These are phyloP conservation scores for Kodamaea sp. DNA, from an alignment of 1,139 yeast species.

Conservation along the genomic window DNA sequence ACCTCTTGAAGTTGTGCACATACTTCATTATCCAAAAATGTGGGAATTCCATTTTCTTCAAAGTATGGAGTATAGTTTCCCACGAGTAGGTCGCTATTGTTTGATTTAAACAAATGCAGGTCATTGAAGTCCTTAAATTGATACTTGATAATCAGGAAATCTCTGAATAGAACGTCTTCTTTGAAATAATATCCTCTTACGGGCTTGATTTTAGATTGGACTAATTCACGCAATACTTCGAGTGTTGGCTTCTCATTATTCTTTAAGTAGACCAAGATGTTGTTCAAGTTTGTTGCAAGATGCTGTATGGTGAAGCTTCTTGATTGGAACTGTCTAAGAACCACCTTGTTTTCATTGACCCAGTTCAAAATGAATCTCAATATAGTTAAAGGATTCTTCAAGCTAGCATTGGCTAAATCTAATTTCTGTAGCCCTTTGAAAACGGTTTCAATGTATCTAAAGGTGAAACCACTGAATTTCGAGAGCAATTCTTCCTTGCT, in stretches of 20 bases:
- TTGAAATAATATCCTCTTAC: conserved; percentile 54
- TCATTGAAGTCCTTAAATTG: conserved; percentile 65
- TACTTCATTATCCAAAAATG: conserved; percentile 27
- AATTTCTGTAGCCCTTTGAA: conserved; percentile 21
- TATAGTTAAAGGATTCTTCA: conserved; percentile 21
- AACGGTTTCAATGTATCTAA: conserved; percentile 37
- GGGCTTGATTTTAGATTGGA: conserved; percentile 24
- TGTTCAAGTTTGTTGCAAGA: conserved; percentile 35
- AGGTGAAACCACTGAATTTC: conserved; percentile 25
- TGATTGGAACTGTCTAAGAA: conserved; percentile 38
- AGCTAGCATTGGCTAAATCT: conserved; percentile 21
- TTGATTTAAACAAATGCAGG: conserved; percentile 36
- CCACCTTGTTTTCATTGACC: conserved; percentile 49
- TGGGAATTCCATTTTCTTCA: conserved; percentile 22
- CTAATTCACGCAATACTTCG: conserved; percentile 10
- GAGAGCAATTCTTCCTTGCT: conserved; percentile 11
- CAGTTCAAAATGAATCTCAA: conserved; percentile 55
- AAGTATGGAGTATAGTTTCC: conserved; percentile 31
- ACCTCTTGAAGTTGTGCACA: conserved; percentile 9
- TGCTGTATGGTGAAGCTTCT: conserved; percentile 29
- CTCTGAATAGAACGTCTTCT: conserved; percentile 66
- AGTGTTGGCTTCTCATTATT: conserved; percentile 4
- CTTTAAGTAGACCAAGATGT: conserved; percentile 17
- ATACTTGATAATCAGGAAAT: conserved; percentile 54
- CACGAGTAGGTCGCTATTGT: conserved; percentile 31